Conservation (phyloP, 805 yeast species). For the Sugiyamaella marilandica region DNA sequence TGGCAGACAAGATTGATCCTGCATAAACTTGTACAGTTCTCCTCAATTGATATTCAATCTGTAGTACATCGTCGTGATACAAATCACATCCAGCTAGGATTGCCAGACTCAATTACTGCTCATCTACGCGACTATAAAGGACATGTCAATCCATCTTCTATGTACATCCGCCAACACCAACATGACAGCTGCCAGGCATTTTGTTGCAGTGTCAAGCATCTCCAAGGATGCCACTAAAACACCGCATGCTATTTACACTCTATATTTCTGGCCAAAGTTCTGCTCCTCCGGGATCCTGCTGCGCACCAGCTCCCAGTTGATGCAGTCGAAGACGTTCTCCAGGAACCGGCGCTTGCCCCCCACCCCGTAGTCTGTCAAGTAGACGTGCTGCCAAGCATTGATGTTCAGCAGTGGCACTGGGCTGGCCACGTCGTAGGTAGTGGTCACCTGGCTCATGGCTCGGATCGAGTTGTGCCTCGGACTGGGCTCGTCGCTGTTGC, state of each 20-base stretch:
- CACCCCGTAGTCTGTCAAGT: constrained; percentile 78
- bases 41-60: too few relatives aligned
- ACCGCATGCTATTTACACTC: neutral
- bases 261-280: constrained; percentile 1
- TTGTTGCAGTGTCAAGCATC: too few relatives aligned
- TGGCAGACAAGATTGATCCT: too few relatives aligned
- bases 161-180: too few relatives aligned
- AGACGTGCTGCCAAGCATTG: constrained; percentile 84
- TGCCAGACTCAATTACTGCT: too few relatives aligned
- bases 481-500: constrained; percentile 12
- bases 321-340: constrained; percentile 65
- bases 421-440: constrained; percentile 5
- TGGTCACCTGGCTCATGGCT: constrained; percentile 6
- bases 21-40: too few relatives aligned
- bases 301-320: constrained; percentile 63
- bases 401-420: constrained; percentile 61
- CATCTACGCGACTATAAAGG: too few relatives aligned
- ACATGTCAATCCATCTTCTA: too few relatives aligned
- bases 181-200: too few relatives aligned
- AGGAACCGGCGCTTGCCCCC: constrained; percentile 67
- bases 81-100: too few relatives aligned
- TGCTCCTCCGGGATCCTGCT: constrained; percentile 17
- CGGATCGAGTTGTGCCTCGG: constrained; percentile 6
- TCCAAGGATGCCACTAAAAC: too few relatives aligned
- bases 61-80: too few relatives aligned